Evolutionary conservation across 2,329 filamentous ascomycete species (phyloP).

Genomic region (Penicillium sp.): DNA sequence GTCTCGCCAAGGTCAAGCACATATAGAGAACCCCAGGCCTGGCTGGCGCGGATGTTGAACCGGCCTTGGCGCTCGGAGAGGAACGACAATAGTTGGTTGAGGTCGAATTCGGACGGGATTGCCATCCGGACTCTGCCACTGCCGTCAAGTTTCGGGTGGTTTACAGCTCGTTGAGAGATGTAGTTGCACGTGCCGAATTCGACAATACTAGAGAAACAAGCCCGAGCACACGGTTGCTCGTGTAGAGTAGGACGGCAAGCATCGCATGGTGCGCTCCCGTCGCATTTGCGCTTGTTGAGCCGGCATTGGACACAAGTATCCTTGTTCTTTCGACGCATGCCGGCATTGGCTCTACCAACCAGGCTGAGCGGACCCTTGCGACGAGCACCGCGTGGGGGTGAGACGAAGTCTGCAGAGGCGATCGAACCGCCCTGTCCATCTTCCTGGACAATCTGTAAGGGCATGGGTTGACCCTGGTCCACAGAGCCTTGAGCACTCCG

Average conservation of each 20-base stretch:
- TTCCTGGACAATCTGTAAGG: slow-evolving; percentile 43
- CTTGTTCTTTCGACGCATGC: slow-evolving; percentile 42
- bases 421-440: slow-evolving; percentile 42
- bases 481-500: slow-evolving; percentile 25
- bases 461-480: slow-evolving; percentile 29
- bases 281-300: slow-evolving; percentile 45
- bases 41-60: slow-evolving; percentile 44
- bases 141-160: slow-evolving; percentile 38
- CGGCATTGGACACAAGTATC: slow-evolving; percentile 44
- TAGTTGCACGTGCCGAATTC: slow-evolving; percentile 46
- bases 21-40: slow-evolving; percentile 42
- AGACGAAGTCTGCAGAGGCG: slow-evolving; percentile 40
- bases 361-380: slow-evolving; percentile 41
- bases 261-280: slow-evolving; percentile 41
- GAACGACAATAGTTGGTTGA: slow-evolving; percentile 37
- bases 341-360: slow-evolving; percentile 40
- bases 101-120: slow-evolving; percentile 39
- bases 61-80: slow-evolving; percentile 37
- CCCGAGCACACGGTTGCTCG: slow-evolving; percentile 43
- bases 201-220: slow-evolving; percentile 44
- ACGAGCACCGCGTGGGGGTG: slow-evolving; percentile 41
- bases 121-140: slow-evolving; percentile 37
- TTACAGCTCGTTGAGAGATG: slow-evolving; percentile 44
- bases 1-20: slow-evolving; percentile 41
- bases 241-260: slow-evolving; percentile 41